These are phyloP conservation scores for Tetraselmis striata DNA, from an alignment of 139 green algal species.

Conservation along the genomic window DNA sequence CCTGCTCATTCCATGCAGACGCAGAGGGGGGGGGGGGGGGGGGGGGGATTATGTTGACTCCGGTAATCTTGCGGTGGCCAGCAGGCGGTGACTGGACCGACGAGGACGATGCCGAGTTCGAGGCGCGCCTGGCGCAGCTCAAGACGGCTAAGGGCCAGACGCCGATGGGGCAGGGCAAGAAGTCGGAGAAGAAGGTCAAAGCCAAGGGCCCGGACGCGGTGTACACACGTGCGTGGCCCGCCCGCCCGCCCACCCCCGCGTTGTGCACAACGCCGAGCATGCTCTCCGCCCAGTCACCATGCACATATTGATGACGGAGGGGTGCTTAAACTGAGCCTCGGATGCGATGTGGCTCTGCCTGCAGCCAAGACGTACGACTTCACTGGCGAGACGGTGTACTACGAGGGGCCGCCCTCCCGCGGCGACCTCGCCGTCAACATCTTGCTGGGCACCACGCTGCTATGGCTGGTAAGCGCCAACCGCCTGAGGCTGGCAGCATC, in stretches of 20 bases:
- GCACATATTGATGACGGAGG: too few relatives aligned
- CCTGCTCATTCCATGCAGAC: too few relatives aligned
- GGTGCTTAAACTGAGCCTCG: too few relatives aligned
- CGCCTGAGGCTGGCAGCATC: too few relatives aligned
- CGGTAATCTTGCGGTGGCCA: neutral
- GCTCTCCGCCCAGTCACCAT: neutral
- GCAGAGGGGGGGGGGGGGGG: too few relatives aligned
- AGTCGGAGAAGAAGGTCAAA: constrained; percentile 32
- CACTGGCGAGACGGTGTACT: constrained; percentile 57
- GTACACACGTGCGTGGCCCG: neutral
- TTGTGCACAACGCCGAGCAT: neutral
- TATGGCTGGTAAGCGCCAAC: neutral
- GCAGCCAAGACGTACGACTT: constrained; percentile 48
- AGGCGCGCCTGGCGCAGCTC: constrained; percentile 61
- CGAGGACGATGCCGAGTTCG: constrained; percentile 54
- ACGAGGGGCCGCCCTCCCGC: constrained; percentile 40
- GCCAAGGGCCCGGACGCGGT: neutral
- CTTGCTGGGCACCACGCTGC: constrained; percentile 64
- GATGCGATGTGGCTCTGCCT: too few relatives aligned
- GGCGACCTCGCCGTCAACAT: constrained; percentile 82
- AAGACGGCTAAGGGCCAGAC: constrained; percentile 58
- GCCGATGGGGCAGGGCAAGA: constrained; percentile 36
- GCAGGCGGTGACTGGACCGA: neutral
- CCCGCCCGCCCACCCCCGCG: neutral
- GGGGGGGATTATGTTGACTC: too few relatives aligned